A percentile compares a stretch with the other conserved stretches of the same genome.
Evolutionary conservation across 2,329 filamentous ascomycete species (phyloP).

Genomic region (Neofusicoccum ribis): DNA sequence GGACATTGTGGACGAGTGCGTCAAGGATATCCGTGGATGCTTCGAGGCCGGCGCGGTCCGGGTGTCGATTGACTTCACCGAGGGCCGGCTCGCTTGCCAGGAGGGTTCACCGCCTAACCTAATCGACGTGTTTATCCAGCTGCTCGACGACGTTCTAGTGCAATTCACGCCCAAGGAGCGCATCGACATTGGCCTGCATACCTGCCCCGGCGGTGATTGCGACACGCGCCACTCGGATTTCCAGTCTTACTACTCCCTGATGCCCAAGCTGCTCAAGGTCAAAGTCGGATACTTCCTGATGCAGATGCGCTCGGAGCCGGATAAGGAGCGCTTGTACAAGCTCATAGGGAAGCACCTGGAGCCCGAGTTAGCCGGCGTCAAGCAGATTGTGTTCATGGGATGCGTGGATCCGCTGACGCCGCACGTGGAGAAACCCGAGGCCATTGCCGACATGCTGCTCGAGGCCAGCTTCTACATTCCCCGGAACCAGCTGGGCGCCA

Average conservation of each 20-base stretch:
- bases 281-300: conserved; percentile 17
- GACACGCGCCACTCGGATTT: conserved; percentile 16
- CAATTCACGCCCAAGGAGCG: conserved; percentile 17
- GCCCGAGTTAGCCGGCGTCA: conserved; percentile 6
- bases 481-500: conserved; percentile 13
- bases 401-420: conserved; percentile 10
- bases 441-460: conserved; percentile 11
- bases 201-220: conserved; percentile 17
- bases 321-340: conserved; percentile 5
- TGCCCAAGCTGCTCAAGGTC: conserved; percentile 17
- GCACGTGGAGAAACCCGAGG: conserved; percentile 17
- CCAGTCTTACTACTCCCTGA: conserved; percentile 14
- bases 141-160: conserved; percentile 14
- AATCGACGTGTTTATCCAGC: conserved; percentile 15
- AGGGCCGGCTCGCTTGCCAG: conserved; percentile 17
- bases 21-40: conserved; percentile 18
- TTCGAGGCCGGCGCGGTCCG: conserved; percentile 16
- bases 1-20: conserved; percentile 17
- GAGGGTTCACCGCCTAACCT: conserved; percentile 12
- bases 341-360: conserved; percentile 15
- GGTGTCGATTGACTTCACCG: conserved; percentile 19
- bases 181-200: conserved; percentile 14
- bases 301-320: conserved; percentile 17
- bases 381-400: conserved; percentile 8
- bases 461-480: conserved; percentile 19